Percentiles rank a stretch among this genome's conserved stretches.
Conservation (phyloP, 768 basidiomycete species). For the Kwoniella pini region DNA sequence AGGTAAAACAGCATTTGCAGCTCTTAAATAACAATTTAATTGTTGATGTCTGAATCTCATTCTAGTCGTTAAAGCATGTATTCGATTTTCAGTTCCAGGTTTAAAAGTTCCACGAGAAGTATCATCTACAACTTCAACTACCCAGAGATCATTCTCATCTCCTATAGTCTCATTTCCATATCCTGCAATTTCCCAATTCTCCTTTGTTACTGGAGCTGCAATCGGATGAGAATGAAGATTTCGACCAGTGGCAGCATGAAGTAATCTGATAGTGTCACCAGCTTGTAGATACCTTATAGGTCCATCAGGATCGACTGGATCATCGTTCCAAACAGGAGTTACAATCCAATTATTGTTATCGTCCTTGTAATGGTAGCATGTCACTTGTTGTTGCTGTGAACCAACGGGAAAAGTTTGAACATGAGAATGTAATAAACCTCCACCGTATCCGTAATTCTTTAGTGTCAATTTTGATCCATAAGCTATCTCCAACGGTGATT, state of each 20-base stretch:
- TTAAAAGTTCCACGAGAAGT: slow-evolving; percentile 64
- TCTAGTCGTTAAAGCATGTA: slow-evolving; percentile 89
- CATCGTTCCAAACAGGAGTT: slow-evolving; percentile 77
- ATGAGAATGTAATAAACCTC: slow-evolving; percentile 94
- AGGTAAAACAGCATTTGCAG: slow-evolving; percentile 83
- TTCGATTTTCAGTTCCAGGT: slow-evolving; percentile 61
- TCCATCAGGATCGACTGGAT: slow-evolving; percentile 63
- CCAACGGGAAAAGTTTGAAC: slow-evolving; percentile 92
- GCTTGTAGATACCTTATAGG: slow-evolving; percentile 69
- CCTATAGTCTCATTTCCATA: slow-evolving; percentile 91
- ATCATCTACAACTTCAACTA: slow-evolving; percentile 91
- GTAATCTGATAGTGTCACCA: slow-evolving; percentile 76
- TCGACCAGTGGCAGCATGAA: slow-evolving; percentile 77
- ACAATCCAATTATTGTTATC: slow-evolving; percentile 91
- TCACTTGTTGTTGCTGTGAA: slow-evolving; percentile 91
- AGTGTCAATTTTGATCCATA: slow-evolving; percentile 86
- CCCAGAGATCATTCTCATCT: slow-evolving; percentile 86
- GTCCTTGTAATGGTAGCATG: slow-evolving; percentile 99
- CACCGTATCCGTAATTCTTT: slow-evolving; percentile 98
- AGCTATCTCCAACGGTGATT: slow-evolving; percentile 90
- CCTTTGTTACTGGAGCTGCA: slow-evolving; percentile 82
- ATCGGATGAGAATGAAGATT: slow-evolving; percentile 91
- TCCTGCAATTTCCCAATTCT: slow-evolving; percentile 86
- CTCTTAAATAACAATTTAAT: slow-evolving; percentile 83
- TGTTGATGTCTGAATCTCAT: slow-evolving; percentile 76